These are phyloP conservation scores for Chaetomidium leptoderma DNA, from an alignment of 495 filamentous ascomycete genomes.

Conservation along the genomic window DNA sequence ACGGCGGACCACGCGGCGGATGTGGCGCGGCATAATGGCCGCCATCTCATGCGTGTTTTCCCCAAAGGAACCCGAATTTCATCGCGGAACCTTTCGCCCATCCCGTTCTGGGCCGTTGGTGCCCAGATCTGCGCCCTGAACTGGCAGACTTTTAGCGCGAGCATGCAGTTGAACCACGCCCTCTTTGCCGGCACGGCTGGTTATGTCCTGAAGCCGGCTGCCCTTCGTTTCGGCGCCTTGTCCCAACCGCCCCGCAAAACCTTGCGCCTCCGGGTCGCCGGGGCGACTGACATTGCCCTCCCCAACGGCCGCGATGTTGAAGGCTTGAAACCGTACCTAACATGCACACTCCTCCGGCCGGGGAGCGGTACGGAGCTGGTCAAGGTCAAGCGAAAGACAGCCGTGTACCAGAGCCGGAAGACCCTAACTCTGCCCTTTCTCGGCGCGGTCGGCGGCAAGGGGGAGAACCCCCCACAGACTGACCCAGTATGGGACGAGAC, in stretches of 20 bases:
- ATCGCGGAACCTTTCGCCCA: slow-evolving; percentile 48
- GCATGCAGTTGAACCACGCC: slow-evolving; percentile 55
- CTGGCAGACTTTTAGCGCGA: slow-evolving; percentile 53
- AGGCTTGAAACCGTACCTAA: slow-evolving; percentile 50
- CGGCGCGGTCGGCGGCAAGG: slow-evolving; percentile 23
- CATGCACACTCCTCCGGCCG: slow-evolving; percentile 48
- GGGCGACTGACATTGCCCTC: slow-evolving; percentile 48
- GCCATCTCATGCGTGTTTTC: slow-evolving; percentile 53
- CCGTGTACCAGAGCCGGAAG: slow-evolving; percentile 43
- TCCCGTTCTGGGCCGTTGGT: slow-evolving; percentile 51
- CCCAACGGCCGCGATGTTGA: slow-evolving; percentile 32
- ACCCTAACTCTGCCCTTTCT: slow-evolving; percentile 32
- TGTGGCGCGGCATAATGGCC: slow-evolving; percentile 49
- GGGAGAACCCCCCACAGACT: slow-evolving; percentile 42
- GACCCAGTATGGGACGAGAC: slow-evolving; percentile 51
- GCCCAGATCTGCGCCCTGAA: slow-evolving; percentile 55
- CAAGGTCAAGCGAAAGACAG: slow-evolving; percentile 48
- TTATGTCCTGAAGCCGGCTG: slow-evolving; percentile 51
- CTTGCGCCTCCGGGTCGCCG: slow-evolving; percentile 44
- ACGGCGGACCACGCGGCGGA: slow-evolving; percentile 31
- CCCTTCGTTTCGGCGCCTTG: slow-evolving; percentile 41
- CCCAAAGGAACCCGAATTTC: slow-evolving; percentile 56
- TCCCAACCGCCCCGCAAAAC: slow-evolving; percentile 18
- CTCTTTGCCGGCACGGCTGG: slow-evolving; percentile 51
- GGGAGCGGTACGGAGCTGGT: slow-evolving; percentile 26